Evolutionary conservation across 208 protist species (phyloP), one percentile per base, ranked within the genome.

Genomic region (Leishmania mexicana): DNA sequence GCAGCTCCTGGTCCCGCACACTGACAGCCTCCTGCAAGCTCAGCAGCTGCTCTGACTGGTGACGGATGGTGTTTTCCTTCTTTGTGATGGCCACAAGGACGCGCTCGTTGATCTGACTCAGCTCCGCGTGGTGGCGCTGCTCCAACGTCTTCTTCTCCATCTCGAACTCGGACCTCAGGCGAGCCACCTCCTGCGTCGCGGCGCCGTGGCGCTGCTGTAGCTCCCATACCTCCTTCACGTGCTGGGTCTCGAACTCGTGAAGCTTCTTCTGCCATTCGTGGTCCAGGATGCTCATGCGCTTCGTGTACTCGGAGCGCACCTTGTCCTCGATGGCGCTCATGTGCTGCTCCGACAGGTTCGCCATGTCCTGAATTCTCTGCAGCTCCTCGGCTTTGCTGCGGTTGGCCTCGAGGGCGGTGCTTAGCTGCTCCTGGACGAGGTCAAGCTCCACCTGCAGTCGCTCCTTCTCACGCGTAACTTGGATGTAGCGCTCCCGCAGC

Each of bases 71-170:
- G 78, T 88, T 93, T n/a, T 97, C 94, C 81, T 92, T 95, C 54
- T 85, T 87, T 19, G 94, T 94, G 79, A 97, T 81, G 10, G 94
- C 88, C 40, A 97, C 92, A 0, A 97, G 84, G 67, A 97, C 86
- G 65, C 88, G 86, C 79, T 96, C 94, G 79, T 97, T 96, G 73
- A 97, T 95, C 75, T 93, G 86, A 28, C 82, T 92, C 15, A 97
- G 87, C 85, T 95, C 90, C 45, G 86, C 87, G 78, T 90, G 84
- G 80, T 97, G 92, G 64, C 90, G 90, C 81, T 96, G 95, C 78
- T 96, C 93, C 78, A 92, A 79, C 47, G 86, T 87, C 60, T 87
- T 87, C 70, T 84, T 87, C 58, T 95, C 88, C 58, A 89, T 80
- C 54, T 90, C 86, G n/a, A 85, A 84, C 64, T 88, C 85, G 38